Evolutionary conservation across 2,329 filamentous ascomycete genomes (phyloP), one percentile per base, ranked within the genome.

Genomic region (Fusarium phyllophilum): DNA sequence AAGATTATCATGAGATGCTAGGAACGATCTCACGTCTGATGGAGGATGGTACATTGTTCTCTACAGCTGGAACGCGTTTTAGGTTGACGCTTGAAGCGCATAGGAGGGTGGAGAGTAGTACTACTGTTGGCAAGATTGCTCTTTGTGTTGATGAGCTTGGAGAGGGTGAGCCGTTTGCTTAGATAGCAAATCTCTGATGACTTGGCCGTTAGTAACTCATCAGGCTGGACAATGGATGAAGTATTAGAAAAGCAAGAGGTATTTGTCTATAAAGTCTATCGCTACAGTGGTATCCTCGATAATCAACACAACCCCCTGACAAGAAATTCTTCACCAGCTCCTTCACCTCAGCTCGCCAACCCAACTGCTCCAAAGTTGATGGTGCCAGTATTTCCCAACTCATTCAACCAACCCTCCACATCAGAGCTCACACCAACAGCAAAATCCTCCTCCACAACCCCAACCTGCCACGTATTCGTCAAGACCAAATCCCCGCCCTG

Each of bases 401-500:
- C 26, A 44, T 54, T 62, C 5, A 73, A 8, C 70, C 70, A 73
- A 8, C 6, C 31, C 14, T 24, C 48, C 2, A 73, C 7, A 66
- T 73, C 70, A 4, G 45, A 48, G 1, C 52, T 66, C 1, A 73
- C 34, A 6, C 56, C 70, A 8, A 31, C 3, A 22, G 56, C 70
- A 22, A 73, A 41, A 0, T 51, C 46, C 38, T 54, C 60, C 26
- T 70, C 52, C 17, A 73, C 46, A 15, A 56, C 65, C 4, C 62
- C 70, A 44, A 33, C 17, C 10, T 73, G 57, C 70, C 70, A 73
- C 33, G 60, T 26, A 34, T 67, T 70, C 4, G 60, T 55, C 11
- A 70, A 6, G 0, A 17, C 36, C 1, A 73, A 26, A 1, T 34
- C 57, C 14, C 24, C 29, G 8, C 34, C 61, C 11, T 41, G 52